These are phyloP conservation scores for Pelargonium cotyledonis DNA, from an alignment of 441 rosid genomes.

Conservation along the genomic window DNA sequence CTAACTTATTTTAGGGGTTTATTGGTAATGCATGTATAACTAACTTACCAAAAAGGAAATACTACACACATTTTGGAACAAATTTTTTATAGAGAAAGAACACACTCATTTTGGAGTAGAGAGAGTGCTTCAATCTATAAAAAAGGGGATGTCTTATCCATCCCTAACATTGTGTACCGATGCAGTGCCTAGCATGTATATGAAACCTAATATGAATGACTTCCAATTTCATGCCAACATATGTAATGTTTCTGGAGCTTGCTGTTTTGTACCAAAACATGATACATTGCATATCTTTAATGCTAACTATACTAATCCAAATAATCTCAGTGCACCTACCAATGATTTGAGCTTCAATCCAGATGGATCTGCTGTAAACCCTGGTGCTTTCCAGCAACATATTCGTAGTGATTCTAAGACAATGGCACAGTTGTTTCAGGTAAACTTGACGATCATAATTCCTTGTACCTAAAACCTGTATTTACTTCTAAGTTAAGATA, in stretches of 20 bases:
- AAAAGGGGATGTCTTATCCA: too few species aligned
- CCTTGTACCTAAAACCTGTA: neutral
- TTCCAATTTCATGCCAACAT: neutral
- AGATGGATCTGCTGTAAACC: slow-evolving; percentile 84
- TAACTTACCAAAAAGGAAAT: neutral
- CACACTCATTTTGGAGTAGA: too few species aligned
- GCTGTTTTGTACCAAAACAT: neutral
- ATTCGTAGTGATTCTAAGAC: slow-evolving; percentile 60
- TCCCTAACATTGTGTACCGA: neutral
- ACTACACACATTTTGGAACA: too few species aligned
- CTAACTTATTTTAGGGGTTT: too few species aligned
- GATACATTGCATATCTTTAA: neutral
- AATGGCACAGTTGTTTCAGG: slow-evolving; percentile 82
- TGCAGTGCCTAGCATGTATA: neutral
- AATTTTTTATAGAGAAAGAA: too few species aligned
- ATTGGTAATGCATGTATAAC: neutral
- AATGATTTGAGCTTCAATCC: slow-evolving; percentile 57
- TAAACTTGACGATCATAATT: slow-evolving; percentile 16
- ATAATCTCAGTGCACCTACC: slow-evolving; percentile 45
- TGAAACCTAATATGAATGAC: neutral
- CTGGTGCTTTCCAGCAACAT: slow-evolving; percentile 80
- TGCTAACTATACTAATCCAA: slow-evolving; percentile 12
- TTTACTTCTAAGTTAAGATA: neutral
- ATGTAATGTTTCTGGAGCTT: neutral
- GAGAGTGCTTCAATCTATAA: too few species aligned